Percentiles rank a stretch among this genome's conserved stretches.
These are phyloP conservation scores for Rhodamnia rubescens DNA, from an alignment of 345 rosid species.

Conservation along the genomic window DNA sequence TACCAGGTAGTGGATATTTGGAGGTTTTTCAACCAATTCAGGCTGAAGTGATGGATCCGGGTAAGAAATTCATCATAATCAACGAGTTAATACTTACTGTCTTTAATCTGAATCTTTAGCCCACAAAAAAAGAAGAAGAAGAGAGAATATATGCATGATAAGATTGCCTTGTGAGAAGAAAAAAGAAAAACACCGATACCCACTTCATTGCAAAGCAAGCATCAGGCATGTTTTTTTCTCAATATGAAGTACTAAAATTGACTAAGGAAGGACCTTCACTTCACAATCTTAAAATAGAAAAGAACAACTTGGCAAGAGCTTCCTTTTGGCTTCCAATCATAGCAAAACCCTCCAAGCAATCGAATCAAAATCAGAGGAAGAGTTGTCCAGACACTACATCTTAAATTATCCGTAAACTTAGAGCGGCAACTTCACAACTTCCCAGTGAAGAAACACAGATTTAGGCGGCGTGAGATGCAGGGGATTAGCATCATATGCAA, in stretches of 20 bases:
- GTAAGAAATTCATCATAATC: neutral
- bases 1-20: neutral
- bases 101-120: neutral
- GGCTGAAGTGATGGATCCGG: neutral
- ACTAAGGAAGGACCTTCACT: neutral
- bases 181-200: neutral
- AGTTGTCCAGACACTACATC: neutral
- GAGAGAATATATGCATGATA: neutral
- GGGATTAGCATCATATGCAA: neutral
- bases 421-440: neutral
- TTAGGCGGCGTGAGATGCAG: neutral
- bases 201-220: neutral
- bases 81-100: neutral
- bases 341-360: neutral
- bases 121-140: neutral
- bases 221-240: neutral
- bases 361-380: neutral
- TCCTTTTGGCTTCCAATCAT: neutral
- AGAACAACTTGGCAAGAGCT: neutral
- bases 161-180: neutral
- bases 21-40: neutral
- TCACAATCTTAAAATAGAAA: neutral
- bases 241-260: neutral
- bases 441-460: neutral
- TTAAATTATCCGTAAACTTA: neutral